phyloP scores from a whole-genome alignment of 139 green algal species.

The Coelastrella sp. region DNA sequence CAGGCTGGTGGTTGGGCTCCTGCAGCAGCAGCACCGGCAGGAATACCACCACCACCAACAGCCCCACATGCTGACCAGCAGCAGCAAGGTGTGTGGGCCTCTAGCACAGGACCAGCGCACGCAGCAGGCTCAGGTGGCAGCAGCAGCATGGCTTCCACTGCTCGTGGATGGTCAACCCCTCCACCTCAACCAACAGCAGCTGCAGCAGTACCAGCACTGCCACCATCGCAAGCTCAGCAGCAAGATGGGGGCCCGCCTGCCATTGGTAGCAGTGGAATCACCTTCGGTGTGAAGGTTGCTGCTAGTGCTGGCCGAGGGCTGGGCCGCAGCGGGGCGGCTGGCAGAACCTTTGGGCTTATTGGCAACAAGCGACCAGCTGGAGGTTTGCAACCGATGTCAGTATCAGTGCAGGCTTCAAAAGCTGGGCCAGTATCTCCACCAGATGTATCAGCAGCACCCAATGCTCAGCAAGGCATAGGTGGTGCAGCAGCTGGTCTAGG shows the following conservation, averaged over 20 bases:
- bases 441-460: not conserved
- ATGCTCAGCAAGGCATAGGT: not conserved
- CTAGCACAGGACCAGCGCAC: too few species aligned
- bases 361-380: not conserved
- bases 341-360: not conserved
- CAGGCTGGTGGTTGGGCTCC: not conserved
- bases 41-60: not conserved
- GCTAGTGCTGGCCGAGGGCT: not conserved
- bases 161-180: not conserved
- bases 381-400: not conserved
- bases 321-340: not conserved
- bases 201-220: conserved; percentile 16
- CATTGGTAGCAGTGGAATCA: not conserved
- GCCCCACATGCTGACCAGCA: too few species aligned
- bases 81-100: too few species aligned
- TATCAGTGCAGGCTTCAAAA: not conserved
- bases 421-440: not conserved
- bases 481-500: not conserved
- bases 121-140: not conserved
- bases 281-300: not conserved
- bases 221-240: not conserved
- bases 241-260: not conserved
- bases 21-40: not conserved
- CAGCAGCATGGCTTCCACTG: not conserved
- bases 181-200: not conserved